Base-by-base conservation (phyloP, 2,329 filamentous ascomycete species). In the Teratosphaeria nubilosa region DNA sequence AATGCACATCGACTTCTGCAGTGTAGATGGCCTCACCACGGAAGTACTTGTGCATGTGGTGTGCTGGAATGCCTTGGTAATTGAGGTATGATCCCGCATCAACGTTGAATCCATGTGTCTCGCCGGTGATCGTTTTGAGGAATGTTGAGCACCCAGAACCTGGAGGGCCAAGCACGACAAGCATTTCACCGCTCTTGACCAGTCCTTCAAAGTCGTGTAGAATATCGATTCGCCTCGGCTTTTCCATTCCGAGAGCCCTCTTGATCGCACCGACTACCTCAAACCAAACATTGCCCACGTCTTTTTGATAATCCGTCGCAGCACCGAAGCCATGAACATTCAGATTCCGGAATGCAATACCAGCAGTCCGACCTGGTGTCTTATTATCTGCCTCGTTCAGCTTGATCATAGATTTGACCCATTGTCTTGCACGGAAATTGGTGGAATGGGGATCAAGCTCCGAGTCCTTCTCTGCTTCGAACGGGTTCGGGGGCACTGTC, bases 21-120 rank as follows among this genome's bases (percentile, higher is more conserved):
- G 88, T 91, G 74, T 94, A 94, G 70, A 94, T 91, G 61, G 88
- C 88, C 74, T 95, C 90, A 63, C 90, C 90, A 30, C 88, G 85
- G 75, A 92, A 91, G 61, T 82, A 78, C 11, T 82, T 83, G 74
- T 88, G 83, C 87, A 94, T 92, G 69, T 90, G 82, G 68, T 88
- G 75, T 58, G 88, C 80, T 2, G 82, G 76, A 66, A 90, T 80
- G 79, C 85, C 87, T 71, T 94, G 87, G 69, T 95, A 95, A 74
- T 95, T 92, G 69, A 95, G 84, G 62, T 88, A 84, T 0, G 87
- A 86, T 11, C 77, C 75, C 2, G 86, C 75, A 53, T 90, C 87
- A 14, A 94, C 78, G 64, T 81, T 84, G 65, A 95, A 85, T 55
- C 90, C 90, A 64, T 91, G 86, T 24, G 87, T 89, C 73, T 95